Evolutionary conservation across 495 filamentous ascomycete genomes (phyloP), one percentile per base, ranked within the genome.

Genomic region (Bacidia rubella): DNA sequence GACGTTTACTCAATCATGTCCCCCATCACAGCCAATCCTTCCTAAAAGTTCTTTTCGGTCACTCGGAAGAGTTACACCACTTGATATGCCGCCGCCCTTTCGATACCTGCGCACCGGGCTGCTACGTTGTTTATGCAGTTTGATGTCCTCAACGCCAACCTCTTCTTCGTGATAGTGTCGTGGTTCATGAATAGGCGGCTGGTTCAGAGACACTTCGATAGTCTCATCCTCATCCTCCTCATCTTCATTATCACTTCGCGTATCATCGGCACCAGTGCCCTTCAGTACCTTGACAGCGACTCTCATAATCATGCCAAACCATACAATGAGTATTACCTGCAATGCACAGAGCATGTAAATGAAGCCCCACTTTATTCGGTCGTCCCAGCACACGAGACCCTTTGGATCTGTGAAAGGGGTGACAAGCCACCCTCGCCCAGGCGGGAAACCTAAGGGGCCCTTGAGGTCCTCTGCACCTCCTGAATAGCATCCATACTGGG

Each of bases 251-350:
- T 95, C 90, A 63, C 86, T 93, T 47, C 90, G 80, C 25, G 76
- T 74, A 60, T 97, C 90, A 50, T 94, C 90, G 22, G 90, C 89
- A 24, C 77, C 73, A n/a, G 77, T 75, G 23, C 87, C 88, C 44
- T 70, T 76, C 17, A 96, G 59, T 1, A 95, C 85, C 26, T 78
- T 79, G 48, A 80, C 69, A 19, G 87, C 90, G 1, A 97, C 85
- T 23, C 77, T 75, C 24, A 87, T 61, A 60, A 96, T 94, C 81
- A 95, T 83, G 59, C 70, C 76, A 63, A 96, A 93, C 90, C 90
- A 97, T 58, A 90, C 72, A 27, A 95, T 69, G 17, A 84, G 86
- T 26, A 97, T 71, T 9, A 73, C 69, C 64, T 96, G 87, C n/a
- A 97, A 68, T 35, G 79, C 75, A 15, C 93, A 69, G 15, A 97